Evolutionary conservation across 495 filamentous ascomycete species (phyloP), one percentile per base, ranked within the genome.

Genomic region (Sphaerosporella brunnea): DNA sequence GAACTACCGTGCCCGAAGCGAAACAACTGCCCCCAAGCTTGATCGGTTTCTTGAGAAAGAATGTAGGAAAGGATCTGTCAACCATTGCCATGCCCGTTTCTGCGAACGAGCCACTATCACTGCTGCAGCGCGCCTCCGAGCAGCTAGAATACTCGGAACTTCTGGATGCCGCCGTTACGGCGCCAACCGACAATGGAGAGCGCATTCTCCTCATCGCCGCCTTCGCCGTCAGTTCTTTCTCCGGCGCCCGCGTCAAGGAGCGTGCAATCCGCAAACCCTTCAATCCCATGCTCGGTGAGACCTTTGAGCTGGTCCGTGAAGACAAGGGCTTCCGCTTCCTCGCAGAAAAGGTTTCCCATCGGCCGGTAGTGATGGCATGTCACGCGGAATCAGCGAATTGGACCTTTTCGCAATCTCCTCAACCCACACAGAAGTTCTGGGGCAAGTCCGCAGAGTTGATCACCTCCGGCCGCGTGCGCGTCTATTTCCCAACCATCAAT

Each of bases 71-170:
- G 65, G 90, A 97, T 62, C 67, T 97, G 4, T 93, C 84, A 42
- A 87, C 84, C 2, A 86, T 96, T 59, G 80, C 83, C 26, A 97
- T 96, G 92, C 90, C 90, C 0, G 90, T 95, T 3, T 88, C 86
- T 18, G 78, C 88, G 16, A 97, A 97, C 63, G 90, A 97, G 60
- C 92, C 90, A 1, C 76, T 79, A 2, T 95, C 87, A 0, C 62
- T 88, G 2, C 70, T 93, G 2, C 90, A 97, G 62, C 79, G 90
- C 49, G 71, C 82, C 11, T 77, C 88, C 1, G 90, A 97, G 62
- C 76, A 84, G 58, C 52, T 94, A 41, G 90, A 97, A 61, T 97
- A 97, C 62, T 79, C 84, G 0, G 64, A 77, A 18, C 73, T 97
- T 3, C 73, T 97, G 7, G 84, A 93, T 54, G 65, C 74, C 21